A percentile compares a stretch with the other conserved stretches of the same genome.
phyloP scores from a whole-genome alignment of 805 yeast species.

The Candida corydali region DNA sequence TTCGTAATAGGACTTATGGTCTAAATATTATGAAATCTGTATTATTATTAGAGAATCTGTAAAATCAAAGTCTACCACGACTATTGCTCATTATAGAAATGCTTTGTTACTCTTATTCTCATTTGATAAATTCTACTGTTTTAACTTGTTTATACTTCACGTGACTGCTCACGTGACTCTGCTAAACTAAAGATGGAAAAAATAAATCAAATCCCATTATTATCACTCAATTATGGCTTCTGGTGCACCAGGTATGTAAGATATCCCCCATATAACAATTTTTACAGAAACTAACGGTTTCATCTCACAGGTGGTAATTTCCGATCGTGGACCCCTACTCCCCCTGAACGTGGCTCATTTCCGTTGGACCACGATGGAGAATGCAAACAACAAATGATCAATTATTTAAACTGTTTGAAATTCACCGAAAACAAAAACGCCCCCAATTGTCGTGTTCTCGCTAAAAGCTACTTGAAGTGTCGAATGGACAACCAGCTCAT shows the following conservation, averaged over 20 bases:
- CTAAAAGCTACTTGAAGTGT: conserved; percentile 77
- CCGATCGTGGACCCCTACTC: conserved; percentile 64
- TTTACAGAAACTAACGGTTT: not conserved
- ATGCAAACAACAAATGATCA: conserved; percentile 70
- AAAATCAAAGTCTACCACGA: no score
- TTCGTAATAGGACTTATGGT: no score
- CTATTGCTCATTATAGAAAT: no score
- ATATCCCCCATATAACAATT: not conserved
- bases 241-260: conserved; percentile 33
- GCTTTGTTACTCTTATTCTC: not conserved
- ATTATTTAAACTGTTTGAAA: conserved; percentile 75
- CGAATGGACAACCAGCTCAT: conserved; percentile 72
- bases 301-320: conserved; percentile 20
- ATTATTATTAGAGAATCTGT: no score
- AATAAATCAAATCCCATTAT: conserved; percentile 1
- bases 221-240: conserved; percentile 25
- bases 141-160: no score
- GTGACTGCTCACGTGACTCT: not conserved
- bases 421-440: conserved; percentile 79
- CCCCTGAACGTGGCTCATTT: conserved; percentile 95
- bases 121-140: no score
- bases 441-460: conserved; percentile 82
- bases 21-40: no score
- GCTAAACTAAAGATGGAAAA: not conserved
- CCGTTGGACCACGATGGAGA: conserved; percentile 89